Evolutionary conservation across 2,329 filamentous ascomycete genomes (phyloP), one percentile per base, ranked within the genome.

Genomic region (Apiospora kogelbergensis): DNA sequence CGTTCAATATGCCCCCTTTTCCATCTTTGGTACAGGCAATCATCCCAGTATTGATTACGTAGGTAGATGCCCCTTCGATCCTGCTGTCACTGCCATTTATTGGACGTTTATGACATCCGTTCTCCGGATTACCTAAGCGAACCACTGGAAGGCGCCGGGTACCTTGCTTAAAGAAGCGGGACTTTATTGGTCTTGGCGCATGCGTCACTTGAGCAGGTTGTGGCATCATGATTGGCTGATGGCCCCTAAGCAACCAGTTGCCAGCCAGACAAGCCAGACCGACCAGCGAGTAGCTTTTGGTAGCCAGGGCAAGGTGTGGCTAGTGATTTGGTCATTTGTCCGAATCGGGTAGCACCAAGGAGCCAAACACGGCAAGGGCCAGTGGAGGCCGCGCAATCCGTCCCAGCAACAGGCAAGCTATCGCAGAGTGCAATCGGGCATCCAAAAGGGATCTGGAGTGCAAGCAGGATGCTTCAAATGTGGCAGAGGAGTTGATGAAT

Each of bases 381-480:
- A 7, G 7, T 60, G 53, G 26, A 60, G 53, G 53, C 53, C 53
- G 53, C 53, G 53, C 53, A 60, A 60, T 60, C 53, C 53, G 53
- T 30, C 13, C 45, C 6, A 7, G 7, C 5, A 26, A 22, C 45
- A n/a, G 7, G n/a, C 20, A 17, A n/a, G 7, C 45, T 11, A 46
- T 24, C 45, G 45, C 9, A 33, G 33, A 4, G 4, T 33, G 33
- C 3, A n/a, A n/a, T n/a, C 33, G 33, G 33, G 7, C 33, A 33
- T 4, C 33, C 3, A 33, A 33, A 33, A 33, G 33, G 33, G n/a
- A n/a, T n/a, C n/a, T n/a, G n/a, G n/a, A n/a, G n/a, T n/a, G n/a
- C n/a, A n/a, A n/a, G n/a, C n/a, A n/a, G n/a, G n/a, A n/a, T n/a
- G n/a, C n/a, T n/a, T n/a, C n/a, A n/a, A n/a, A n/a, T n/a, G n/a